Evolutionary conservation across 768 basidiomycete species (phyloP).

Genomic region (Zangia roseola): DNA sequence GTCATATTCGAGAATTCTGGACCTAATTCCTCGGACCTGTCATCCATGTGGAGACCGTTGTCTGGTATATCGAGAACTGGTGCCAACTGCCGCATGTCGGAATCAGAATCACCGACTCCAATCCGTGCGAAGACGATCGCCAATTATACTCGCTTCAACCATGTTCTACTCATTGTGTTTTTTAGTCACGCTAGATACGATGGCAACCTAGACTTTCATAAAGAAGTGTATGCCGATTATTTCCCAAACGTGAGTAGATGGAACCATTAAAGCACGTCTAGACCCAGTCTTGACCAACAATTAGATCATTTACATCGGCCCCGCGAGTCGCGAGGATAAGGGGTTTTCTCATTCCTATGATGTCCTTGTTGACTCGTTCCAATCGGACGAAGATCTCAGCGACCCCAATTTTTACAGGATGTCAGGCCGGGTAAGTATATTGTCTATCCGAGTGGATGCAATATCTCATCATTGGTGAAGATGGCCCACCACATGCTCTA

Average conservation of each 20-base stretch:
- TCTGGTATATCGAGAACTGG: not conserved
- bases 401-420: conserved; percentile 39
- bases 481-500: conserved; percentile 57
- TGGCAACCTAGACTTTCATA: conserved; percentile 45
- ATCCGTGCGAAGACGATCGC: conserved; percentile 16
- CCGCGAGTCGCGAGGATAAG: conserved; percentile 43
- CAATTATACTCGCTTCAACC: conserved; percentile 38
- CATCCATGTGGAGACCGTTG: not conserved
- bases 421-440: conserved; percentile 42
- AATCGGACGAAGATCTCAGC: conserved; percentile 42
- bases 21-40: conserved; percentile 1
- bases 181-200: conserved; percentile 51
- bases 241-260: conserved; percentile 45
- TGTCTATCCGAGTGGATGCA: not conserved
- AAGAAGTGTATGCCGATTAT: conserved; percentile 45
- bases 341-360: conserved; percentile 52
- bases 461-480: conserved; percentile 13
- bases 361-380: conserved; percentile 46
- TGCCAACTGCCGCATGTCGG: conserved; percentile 16
- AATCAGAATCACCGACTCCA: conserved; percentile 22
- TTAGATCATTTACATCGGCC: conserved; percentile 50
- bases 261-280: not conserved
- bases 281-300: not conserved
- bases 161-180: conserved; percentile 47
- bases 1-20: not conserved